A percentile compares a stretch with the other conserved stretches of the same genome.
Conservation (phyloP, 495 filamentous ascomycete genomes). For the Penicillium coffeae region DNA sequence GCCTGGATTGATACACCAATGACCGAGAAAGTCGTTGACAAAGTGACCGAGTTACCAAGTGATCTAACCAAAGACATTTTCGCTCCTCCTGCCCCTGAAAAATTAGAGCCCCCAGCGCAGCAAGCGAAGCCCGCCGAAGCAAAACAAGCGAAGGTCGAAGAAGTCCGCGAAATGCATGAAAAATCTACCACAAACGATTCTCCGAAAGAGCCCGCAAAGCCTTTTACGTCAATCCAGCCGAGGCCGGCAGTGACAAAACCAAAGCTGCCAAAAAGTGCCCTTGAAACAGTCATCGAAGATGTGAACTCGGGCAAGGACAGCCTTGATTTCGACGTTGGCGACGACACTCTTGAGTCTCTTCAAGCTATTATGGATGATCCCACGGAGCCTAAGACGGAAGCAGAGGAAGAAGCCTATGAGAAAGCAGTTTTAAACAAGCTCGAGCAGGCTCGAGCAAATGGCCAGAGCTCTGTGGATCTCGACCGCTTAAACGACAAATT, state of each 20-base stretch:
- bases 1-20: conserved; percentile 53
- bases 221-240: too few relatives aligned
- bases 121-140: conserved; percentile 1
- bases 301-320: conserved; percentile 41
- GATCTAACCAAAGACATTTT: conserved; percentile 30
- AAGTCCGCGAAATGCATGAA: conserved; percentile 7
- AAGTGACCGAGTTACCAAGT: conserved; percentile 23
- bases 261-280: conserved; percentile 45
- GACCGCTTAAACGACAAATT: conserved; percentile 57
- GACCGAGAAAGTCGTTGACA: conserved; percentile 37
- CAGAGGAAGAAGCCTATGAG: conserved; percentile 13
- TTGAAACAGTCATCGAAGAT: conserved; percentile 53
- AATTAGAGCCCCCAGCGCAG: not conserved
- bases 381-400: conserved; percentile 31
- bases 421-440: too few relatives aligned
- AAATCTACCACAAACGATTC: not conserved
- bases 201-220: not conserved
- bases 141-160: conserved; percentile 2
- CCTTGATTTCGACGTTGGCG: conserved; percentile 40
- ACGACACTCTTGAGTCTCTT: conserved; percentile 61
- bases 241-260: conserved; percentile 20
- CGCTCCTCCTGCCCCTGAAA: conserved; percentile 7
- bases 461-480: conserved; percentile 46
- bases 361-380: conserved; percentile 50
- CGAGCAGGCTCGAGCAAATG: conserved; percentile 30